Percentiles rank a stretch among this genome's conserved stretches.
Conservation (phyloP, 768 basidiomycete species). For the Clathrus columnatus region DNA sequence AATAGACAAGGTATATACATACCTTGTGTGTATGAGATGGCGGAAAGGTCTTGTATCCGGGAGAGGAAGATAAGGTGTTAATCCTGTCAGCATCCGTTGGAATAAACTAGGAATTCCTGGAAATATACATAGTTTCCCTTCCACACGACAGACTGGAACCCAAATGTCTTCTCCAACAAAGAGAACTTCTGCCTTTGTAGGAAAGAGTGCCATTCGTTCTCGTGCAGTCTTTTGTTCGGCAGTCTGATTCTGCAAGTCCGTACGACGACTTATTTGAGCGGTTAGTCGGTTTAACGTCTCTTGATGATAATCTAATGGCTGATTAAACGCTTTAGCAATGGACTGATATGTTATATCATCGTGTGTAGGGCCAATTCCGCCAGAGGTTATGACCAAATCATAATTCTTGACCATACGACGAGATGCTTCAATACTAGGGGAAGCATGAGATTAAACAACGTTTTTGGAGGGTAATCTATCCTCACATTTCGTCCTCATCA, state of each 20-base stretch:
- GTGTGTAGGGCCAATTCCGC: slow-evolving; percentile 88
- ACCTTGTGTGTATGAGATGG: slow-evolving; percentile 81
- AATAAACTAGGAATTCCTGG: slow-evolving; percentile 87
- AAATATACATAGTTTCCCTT: slow-evolving; percentile 82
- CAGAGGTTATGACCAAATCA: slow-evolving; percentile 86
- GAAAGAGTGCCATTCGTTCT: slow-evolving; percentile 87
- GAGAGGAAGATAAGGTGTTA: slow-evolving; percentile 68
- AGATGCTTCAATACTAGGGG: slow-evolving; percentile 72
- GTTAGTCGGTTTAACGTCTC: slow-evolving; percentile 74
- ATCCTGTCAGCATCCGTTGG: slow-evolving; percentile 65
- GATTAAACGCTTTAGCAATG: slow-evolving; percentile 75
- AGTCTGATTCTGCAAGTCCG: slow-evolving; percentile 53
- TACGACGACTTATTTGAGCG: slow-evolving; percentile 46
- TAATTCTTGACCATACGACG: slow-evolving; percentile 70
- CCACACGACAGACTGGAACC: slow-evolving; percentile 85
- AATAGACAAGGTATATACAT: slow-evolving; percentile 16
- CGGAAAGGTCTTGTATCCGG: slow-evolving; percentile 62
- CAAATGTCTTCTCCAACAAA: slow-evolving; percentile 76
- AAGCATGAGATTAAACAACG: slow-evolving; percentile 1
- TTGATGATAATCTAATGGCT: slow-evolving; percentile 58
- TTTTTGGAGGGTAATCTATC: slow-evolving; percentile 1
- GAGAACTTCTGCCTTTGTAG: slow-evolving; percentile 65
- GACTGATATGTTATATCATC: slow-evolving; percentile 90
- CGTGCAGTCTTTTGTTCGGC: slow-evolving; percentile 70
- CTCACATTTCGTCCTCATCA: slow-evolving; percentile 83